Evolutionary conservation across 2,329 filamentous ascomycete species (phyloP), one percentile per base, ranked within the genome.

Genomic region (Huntiella moniliformis): DNA sequence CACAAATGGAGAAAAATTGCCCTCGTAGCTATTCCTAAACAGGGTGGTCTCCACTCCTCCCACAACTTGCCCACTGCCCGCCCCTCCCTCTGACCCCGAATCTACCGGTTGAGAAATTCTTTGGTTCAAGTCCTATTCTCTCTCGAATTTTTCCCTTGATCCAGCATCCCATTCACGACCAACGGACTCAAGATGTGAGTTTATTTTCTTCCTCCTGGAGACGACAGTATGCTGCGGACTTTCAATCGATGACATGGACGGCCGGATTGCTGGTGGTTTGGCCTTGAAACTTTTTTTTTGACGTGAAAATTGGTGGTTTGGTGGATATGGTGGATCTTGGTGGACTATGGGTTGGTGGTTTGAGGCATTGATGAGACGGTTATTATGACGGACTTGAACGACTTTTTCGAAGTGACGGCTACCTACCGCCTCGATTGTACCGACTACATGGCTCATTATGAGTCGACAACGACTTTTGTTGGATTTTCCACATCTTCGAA

Each of bases 181-280:
- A 60, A 57, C 57, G 57, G 61, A 63, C 58, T 61, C 59, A 65
- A 64, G 62, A 65, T 65, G 62, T 65, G 59, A 65, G 62, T 64
- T 39, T 16, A 28, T 28, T 28, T 28, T 28, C 22, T 28, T 28
- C 22, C 22, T 28, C 22, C 7, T 8, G 22, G 22, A 28, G 22
- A 28, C 22, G 22, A 28, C 22, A 34, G 10, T 42, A 35, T 35
- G 13, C 28, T 42, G n/a, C 28, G 11, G 40, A 42, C n/a, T 34
- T 34, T 15, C 16, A 15, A 32, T 42, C 34, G 40, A 42, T 28
- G 22, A 7, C 22, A 28, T 28, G 22, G 22, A 28, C 22, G 22
- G 22, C 22, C 22, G 22, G 22, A 28, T 28, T 28, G 22, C 6
- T 8, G 22, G 22, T 28, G 22, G 22, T 28, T 28, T 28, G 7